Conservation (phyloP, 1,139 yeast genomes). For the Sugiyamaella castrensis region DNA sequence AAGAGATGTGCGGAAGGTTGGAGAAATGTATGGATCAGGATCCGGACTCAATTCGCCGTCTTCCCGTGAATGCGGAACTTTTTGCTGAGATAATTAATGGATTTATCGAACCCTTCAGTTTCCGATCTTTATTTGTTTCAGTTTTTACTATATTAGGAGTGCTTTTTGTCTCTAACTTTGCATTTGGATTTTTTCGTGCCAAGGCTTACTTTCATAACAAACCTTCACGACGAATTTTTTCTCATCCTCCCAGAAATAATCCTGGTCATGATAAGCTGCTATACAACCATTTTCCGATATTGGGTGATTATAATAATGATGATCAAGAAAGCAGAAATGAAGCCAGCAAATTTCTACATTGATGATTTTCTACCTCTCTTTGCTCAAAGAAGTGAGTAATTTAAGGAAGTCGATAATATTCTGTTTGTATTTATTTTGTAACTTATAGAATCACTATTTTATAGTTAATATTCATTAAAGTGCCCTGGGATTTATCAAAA, state of each 20-base stretch:
- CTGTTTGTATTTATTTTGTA: too few species aligned
- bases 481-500: too few species aligned
- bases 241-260: constrained; percentile 1
- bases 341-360: too few species aligned
- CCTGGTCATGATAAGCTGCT: not conserved
- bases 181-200: constrained; percentile 41
- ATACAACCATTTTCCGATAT: not conserved
- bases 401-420: too few species aligned
- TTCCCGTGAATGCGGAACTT: constrained; percentile 69
- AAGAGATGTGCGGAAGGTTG: constrained; percentile 66
- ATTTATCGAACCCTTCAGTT: constrained; percentile 64
- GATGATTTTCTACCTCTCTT: too few species aligned
- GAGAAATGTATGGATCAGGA: constrained; percentile 79
- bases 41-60: constrained; percentile 67
- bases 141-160: constrained; percentile 38
- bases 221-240: not conserved
- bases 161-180: constrained; percentile 43
- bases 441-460: too few species aligned
- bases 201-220: constrained; percentile 5
- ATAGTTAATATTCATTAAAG: too few species aligned
- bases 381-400: too few species aligned
- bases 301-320: too few species aligned
- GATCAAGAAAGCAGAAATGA: too few species aligned
- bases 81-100: constrained; percentile 75
- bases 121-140: constrained; percentile 58